phyloP scores from a whole-genome alignment of 2,329 filamentous ascomycete genomes.

The Apiospora malaysiana region DNA sequence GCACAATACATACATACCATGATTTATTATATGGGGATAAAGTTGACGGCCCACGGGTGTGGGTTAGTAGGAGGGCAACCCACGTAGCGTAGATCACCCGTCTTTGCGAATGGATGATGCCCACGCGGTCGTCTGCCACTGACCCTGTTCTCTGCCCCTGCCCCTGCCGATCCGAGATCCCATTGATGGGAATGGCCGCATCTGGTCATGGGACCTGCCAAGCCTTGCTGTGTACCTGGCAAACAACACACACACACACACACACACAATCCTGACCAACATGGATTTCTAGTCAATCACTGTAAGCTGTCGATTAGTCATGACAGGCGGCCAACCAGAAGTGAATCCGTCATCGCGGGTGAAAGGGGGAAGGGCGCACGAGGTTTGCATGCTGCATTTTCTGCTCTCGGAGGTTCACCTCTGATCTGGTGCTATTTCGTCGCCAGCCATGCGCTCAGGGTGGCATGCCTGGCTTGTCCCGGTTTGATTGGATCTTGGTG shows the following conservation, averaged over 20 bases:
- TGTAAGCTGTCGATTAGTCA: not conserved
- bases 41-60: not conserved
- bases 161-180: constrained; percentile 14
- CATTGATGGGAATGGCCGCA: not conserved
- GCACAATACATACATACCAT: not conserved
- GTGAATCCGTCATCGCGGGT: not conserved
- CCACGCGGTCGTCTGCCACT: not conserved
- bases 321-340: not conserved
- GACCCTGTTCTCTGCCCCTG: not conserved
- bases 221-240: constrained; percentile 1
- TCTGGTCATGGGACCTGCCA: not conserved
- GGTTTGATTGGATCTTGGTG: not conserved
- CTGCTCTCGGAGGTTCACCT: not conserved
- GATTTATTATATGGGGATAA: constrained; percentile 1
- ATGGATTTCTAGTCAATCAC: not conserved
- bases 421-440: not conserved
- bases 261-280: not conserved
- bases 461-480: too few relatives aligned
- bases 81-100: constrained; percentile 17
- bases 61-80: constrained; percentile 2
- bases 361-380: not conserved
- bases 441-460: not conserved
- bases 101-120: constrained; percentile 4
- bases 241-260: constrained; percentile 10
- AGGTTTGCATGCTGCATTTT: not conserved